Evolutionary conservation across 2,329 filamentous ascomycete genomes (phyloP).

Genomic region (Fusarium mundagurra): DNA sequence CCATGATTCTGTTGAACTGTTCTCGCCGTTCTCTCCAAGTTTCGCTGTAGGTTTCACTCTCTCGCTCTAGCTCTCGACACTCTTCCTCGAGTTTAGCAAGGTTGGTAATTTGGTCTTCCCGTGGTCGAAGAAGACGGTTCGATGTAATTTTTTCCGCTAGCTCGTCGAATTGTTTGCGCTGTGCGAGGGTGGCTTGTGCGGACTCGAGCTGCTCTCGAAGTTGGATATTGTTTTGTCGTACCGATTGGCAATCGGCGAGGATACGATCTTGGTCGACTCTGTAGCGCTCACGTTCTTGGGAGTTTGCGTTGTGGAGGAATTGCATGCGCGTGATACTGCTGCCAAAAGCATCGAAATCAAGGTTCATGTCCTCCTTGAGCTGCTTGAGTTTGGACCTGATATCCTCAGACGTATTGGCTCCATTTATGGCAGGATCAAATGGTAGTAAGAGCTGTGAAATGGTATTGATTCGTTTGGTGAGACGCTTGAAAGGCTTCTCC

Average conservation of each 20-base stretch:
- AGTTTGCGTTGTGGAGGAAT: conserved; percentile 85
- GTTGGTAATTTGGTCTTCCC: conserved; percentile 83
- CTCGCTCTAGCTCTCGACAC: conserved; percentile 85
- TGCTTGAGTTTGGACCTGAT: conserved; percentile 66
- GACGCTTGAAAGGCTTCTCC: conserved; percentile 89
- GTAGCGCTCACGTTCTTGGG: conserved; percentile 84
- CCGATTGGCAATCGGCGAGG: conserved; percentile 77
- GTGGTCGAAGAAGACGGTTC: conserved; percentile 79
- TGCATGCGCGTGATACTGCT: conserved; percentile 88
- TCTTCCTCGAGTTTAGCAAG: conserved; percentile 87
- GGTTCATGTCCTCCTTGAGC: conserved; percentile 83
- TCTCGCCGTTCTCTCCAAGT: conserved; percentile 87
- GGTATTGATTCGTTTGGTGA: conserved; percentile 81
- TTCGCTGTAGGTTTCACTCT: conserved; percentile 81
- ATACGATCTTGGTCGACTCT: conserved; percentile 83
- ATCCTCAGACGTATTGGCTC: conserved; percentile 55
- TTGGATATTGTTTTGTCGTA: conserved; percentile 77
- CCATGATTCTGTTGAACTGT: conserved; percentile 89
- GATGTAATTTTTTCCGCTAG: conserved; percentile 86
- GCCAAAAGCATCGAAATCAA: conserved; percentile 91
- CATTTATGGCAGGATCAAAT: conserved; percentile 49
- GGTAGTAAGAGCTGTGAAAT: conserved; percentile 66
- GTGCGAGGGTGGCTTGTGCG: conserved; percentile 77
- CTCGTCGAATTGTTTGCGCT: conserved; percentile 88
- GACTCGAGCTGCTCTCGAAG: conserved; percentile 80